A percentile compares a stretch with the other conserved stretches of the same genome.
Evolutionary conservation across 805 yeast species (phyloP).

Genomic region (Candida alai): DNA sequence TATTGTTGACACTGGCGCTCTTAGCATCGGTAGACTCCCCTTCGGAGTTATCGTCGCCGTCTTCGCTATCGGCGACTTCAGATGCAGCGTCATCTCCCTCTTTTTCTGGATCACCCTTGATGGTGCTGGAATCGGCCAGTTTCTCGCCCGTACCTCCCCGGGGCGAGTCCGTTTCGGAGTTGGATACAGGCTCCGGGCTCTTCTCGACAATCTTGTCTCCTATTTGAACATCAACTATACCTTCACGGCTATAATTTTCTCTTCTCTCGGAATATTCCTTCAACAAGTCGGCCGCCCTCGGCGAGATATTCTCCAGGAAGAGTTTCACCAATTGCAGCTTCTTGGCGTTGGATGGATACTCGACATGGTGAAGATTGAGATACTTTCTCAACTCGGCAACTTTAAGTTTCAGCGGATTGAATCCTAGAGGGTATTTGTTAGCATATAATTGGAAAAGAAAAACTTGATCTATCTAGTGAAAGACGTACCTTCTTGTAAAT

Average conservation of each 20-base stretch:
- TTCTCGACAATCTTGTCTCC: neutral
- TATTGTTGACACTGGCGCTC: neutral
- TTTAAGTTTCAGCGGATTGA: conserved; percentile 62
- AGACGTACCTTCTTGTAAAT: conserved; percentile 5
- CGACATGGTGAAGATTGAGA: conserved; percentile 58
- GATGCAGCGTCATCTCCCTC: neutral
- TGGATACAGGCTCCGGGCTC: too few species aligned
- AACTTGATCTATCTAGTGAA: neutral
- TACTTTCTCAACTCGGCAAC: conserved; percentile 69
- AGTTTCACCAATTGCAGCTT: conserved; percentile 62
- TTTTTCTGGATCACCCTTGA: too few species aligned
- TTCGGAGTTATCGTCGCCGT: conserved; percentile 3
- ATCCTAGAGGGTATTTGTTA: conserved; percentile 18
- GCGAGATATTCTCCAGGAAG: conserved; percentile 52
- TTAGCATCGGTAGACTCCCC: neutral
- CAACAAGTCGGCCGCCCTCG: conserved; percentile 43
- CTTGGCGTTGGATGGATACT: conserved; percentile 58
- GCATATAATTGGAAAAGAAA: neutral
- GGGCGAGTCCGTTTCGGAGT: too few species aligned
- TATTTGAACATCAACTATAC: conserved; percentile 14
- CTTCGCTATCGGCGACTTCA: neutral
- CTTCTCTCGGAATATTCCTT: conserved; percentile 17
- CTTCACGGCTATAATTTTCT: conserved; percentile 17
- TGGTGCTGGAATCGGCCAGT: conserved; percentile 2
- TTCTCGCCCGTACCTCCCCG: too few species aligned